Conservation (phyloP, 495 filamentous ascomycete species). For the Neurospora discreta region DNA sequence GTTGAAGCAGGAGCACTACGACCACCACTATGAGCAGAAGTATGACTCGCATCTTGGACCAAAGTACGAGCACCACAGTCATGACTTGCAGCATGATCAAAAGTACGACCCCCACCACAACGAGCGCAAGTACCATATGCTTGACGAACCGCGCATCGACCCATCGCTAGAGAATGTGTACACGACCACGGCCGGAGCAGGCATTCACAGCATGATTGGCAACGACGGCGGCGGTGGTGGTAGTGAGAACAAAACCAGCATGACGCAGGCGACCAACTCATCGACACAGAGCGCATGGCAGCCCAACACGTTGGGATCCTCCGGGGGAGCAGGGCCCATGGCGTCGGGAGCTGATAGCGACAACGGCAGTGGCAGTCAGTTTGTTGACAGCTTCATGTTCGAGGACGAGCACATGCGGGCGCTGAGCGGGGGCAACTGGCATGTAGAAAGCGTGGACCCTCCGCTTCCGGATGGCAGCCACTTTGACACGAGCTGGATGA, state of each 20-base stretch:
- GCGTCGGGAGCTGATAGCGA: neutral
- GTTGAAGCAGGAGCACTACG: neutral
- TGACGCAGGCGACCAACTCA: neutral
- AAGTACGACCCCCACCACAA: neutral
- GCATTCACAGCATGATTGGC: neutral
- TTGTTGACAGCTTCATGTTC: neutral
- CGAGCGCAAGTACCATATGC: neutral
- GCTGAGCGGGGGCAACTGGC: neutral
- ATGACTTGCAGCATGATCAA: neutral
- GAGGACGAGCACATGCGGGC: neutral
- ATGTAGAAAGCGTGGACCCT: neutral
- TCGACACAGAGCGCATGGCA: neutral
- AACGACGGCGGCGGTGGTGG: neutral
- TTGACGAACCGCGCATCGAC: constrained; percentile 10
- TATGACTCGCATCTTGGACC: neutral
- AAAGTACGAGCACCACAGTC: neutral
- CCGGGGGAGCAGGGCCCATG: neutral
- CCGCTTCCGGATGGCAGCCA: constrained; percentile 9
- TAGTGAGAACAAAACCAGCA: neutral
- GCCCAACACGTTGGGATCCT: neutral
- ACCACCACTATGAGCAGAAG: neutral
- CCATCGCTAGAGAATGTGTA: constrained; percentile 11
- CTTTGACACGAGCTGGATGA: constrained; percentile 16
- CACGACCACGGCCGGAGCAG: neutral
- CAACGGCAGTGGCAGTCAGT: neutral